Conservation (phyloP, 495 filamentous ascomycete genomes). For the Aspergillus bertholletiae region DNA sequence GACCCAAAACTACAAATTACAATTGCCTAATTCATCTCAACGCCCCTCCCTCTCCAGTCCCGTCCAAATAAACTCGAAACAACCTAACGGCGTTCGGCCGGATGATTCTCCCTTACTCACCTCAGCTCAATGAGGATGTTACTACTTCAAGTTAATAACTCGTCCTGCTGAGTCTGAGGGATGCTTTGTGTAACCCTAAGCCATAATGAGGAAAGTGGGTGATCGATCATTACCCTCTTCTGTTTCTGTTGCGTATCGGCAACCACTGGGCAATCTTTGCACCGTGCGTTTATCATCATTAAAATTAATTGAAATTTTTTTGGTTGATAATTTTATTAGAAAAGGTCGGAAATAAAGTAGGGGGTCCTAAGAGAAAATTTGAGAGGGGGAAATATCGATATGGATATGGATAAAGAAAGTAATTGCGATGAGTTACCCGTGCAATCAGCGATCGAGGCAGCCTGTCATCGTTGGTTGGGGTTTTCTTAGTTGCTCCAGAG, state of each 20-base stretch:
- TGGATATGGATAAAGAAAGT: neutral
- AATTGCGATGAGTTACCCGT: neutral
- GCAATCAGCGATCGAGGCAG: conserved; percentile 5
- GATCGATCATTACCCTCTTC: conserved; percentile 15
- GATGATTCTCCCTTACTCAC: conserved; percentile 9
- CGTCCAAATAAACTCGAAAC: conserved; percentile 47
- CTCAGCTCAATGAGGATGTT: conserved; percentile 1
- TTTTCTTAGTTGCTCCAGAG: conserved; percentile 3
- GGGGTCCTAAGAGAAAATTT: neutral
- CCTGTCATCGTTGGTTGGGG: conserved; percentile 1
- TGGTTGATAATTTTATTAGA: too few species aligned
- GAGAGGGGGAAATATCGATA: neutral
- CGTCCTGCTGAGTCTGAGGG: neutral
- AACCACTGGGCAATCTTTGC: conserved; percentile 12
- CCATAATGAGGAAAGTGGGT: conserved; percentile 5
- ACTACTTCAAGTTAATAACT: neutral
- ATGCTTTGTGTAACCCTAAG: conserved; percentile 17
- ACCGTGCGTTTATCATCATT: too few species aligned
- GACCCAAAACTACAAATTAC: conserved; percentile 9
- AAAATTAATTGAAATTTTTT: too few species aligned
- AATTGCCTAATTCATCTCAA: neutral
- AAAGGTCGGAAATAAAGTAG: neutral
- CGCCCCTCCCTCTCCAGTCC: conserved; percentile 20
- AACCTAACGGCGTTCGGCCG: conserved; percentile 36
- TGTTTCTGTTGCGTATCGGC: conserved; percentile 19